Conservation (phyloP, 2,329 filamentous ascomycete species). For the Fusarium buxicola region DNA sequence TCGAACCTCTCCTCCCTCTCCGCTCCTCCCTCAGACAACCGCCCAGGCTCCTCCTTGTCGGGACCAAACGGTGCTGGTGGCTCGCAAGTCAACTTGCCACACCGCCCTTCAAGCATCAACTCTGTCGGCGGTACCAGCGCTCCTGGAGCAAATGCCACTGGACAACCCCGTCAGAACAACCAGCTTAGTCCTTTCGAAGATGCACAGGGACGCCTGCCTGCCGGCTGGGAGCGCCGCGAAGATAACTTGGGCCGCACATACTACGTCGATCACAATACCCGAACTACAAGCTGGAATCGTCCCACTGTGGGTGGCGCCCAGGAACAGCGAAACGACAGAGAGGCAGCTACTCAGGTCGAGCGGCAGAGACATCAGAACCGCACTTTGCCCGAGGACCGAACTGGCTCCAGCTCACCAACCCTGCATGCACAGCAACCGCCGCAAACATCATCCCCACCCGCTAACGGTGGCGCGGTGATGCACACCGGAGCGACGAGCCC, state of each 20-base stretch:
- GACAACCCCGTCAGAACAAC: slow-evolving; percentile 50
- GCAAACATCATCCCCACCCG: slow-evolving; percentile 50
- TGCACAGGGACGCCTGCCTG: slow-evolving; percentile 89
- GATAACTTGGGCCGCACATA: slow-evolving; percentile 96
- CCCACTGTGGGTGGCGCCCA: slow-evolving; percentile 83
- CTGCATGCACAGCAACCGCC: slow-evolving; percentile 66
- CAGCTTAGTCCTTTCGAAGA: slow-evolving; percentile 93
- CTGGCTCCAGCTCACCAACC: slow-evolving; percentile 90
- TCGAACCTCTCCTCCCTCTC: slow-evolving; percentile 60
- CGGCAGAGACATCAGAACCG: slow-evolving; percentile 94
- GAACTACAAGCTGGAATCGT: slow-evolving; percentile 95
- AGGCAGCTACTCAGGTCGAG: slow-evolving; percentile 93
- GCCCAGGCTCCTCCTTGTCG: slow-evolving; percentile 66
- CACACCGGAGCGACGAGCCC: slow-evolving; percentile 93
- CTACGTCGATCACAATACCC: slow-evolving; percentile 97
- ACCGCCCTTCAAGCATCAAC: slow-evolving; percentile 61
- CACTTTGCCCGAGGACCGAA: slow-evolving; percentile 94
- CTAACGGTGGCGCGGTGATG: slow-evolving; percentile 81
- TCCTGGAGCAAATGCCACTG: slow-evolving; percentile 47
- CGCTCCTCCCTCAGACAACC: slow-evolving; percentile 58
- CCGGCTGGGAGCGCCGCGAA: slow-evolving; percentile 95
- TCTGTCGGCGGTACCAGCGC: slow-evolving; percentile 48
- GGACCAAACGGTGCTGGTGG: slow-evolving; percentile 58
- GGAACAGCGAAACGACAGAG: slow-evolving; percentile 78
- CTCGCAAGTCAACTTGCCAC: slow-evolving; percentile 56